Evolutionary conservation across 371 early-diverging fungal species (phyloP).

Genomic region (Lichtheimia ornata): DNA sequence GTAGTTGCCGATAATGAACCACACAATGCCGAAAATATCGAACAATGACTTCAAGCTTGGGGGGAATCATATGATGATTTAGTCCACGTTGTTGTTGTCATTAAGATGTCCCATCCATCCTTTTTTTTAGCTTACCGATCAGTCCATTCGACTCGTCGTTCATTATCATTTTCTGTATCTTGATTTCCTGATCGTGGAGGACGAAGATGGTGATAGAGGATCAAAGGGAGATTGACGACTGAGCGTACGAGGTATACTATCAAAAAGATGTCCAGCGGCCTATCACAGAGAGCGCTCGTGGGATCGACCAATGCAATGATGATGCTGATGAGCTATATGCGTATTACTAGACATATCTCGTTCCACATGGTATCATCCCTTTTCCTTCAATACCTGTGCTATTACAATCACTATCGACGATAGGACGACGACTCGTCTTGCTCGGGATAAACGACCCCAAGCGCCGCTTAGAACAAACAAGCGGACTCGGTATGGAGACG

Average conservation of each 20-base stretch:
- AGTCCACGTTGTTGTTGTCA: not conserved
- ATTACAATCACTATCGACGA: conserved; percentile 6
- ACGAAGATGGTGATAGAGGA: conserved; percentile 38
- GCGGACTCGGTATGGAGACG: conserved; percentile 5
- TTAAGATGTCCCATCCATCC: not conserved
- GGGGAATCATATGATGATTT: not conserved
- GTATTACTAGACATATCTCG: not conserved
- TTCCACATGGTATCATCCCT: conserved; percentile 1
- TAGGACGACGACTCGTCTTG: conserved; percentile 12
- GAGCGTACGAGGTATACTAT: conserved; percentile 42
- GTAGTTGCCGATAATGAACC: conserved; percentile 75
- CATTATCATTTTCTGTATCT: not conserved
- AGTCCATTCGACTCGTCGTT: conserved; percentile 18
- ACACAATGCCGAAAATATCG: conserved; percentile 61
- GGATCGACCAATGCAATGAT: conserved; percentile 25
- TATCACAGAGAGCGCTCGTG: conserved; percentile 30
- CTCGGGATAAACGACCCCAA: conserved; percentile 25
- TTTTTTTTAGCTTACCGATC: conserved; percentile 27
- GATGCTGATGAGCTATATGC: conserved; percentile 25
- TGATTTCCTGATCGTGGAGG: not conserved
- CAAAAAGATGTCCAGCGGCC: conserved; percentile 39
- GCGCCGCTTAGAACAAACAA: conserved; percentile 10
- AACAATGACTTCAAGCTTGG: conserved; percentile 54
- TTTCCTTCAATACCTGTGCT: conserved; percentile 20
- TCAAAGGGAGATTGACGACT: conserved; percentile 30